Conservation (phyloP, 495 filamentous ascomycete species). For the Penicillium antarcticum region DNA sequence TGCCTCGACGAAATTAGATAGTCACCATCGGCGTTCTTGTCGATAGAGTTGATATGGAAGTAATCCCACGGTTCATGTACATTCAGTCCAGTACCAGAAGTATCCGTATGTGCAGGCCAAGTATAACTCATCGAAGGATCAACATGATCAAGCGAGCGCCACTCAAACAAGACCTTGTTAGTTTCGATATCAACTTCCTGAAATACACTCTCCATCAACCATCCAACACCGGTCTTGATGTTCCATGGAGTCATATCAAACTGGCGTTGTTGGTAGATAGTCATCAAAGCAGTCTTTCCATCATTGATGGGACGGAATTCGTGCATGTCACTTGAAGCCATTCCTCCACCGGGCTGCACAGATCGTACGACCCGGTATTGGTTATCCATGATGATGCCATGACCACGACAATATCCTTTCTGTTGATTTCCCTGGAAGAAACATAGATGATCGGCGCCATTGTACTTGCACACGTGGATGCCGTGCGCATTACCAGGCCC, state of each 20-base stretch:
- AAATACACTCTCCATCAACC: conserved; percentile 50
- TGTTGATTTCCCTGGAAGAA: conserved; percentile 54
- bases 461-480: conserved; percentile 45
- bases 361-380: conserved; percentile 47
- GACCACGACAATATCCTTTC: conserved; percentile 51
- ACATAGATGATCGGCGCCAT: conserved; percentile 48
- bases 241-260: conserved; percentile 53
- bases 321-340: conserved; percentile 50
- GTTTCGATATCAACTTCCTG: conserved; percentile 52
- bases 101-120: conserved; percentile 43
- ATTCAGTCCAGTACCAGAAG: conserved; percentile 41
- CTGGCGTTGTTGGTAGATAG: conserved; percentile 53
- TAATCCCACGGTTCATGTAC: conserved; percentile 56
- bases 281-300: conserved; percentile 52
- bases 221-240: conserved; percentile 42
- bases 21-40: conserved; percentile 54
- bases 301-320: conserved; percentile 46
- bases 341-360: conserved; percentile 41
- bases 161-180: conserved; percentile 49
- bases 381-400: conserved; percentile 52
- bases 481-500: conserved; percentile 41
- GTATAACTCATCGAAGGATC: conserved; percentile 45
- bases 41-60: conserved; percentile 64
- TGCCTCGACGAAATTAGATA: conserved; percentile 60
- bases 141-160: conserved; percentile 50